Base-by-base conservation (phyloP, 768 basidiomycete species). In the Agrocybe chaxingu region DNA sequence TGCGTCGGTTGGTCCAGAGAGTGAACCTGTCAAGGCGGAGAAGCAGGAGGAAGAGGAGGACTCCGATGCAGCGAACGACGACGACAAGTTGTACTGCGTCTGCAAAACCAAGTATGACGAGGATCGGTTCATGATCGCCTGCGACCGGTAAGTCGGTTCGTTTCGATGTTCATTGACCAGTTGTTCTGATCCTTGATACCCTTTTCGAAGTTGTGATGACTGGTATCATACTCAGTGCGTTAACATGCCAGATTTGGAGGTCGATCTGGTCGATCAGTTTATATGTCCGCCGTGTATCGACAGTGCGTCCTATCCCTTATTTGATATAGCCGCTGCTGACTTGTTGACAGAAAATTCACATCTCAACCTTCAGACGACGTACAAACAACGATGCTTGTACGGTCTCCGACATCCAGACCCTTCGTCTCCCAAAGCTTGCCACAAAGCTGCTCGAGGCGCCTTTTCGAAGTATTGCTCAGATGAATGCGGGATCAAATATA, bases 221-320 rank as follows among this genome's bases (percentile, higher is more conserved):
- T 97, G 93, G 93, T 96, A 92, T 65, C 93, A 97, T 63, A 87
- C 89, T 0, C 77, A 82, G 42, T 97, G 93, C 58, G 84, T 95
- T 24, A 71, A 80, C 37, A 87, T 95, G 78, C 80, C 82, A 19
- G 92, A 95, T 53, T 72, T 82, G 6, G 83, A 87, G 57, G 81
- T 92, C 33, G 90, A 94, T 57, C 81, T 97, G 11, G 88, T 97
- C 32, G 94, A 96, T 70, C 87, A 89, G 65, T 96, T 96, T 67
- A 82, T 92, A 46, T 97, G 93, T 66, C 92, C 92, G 1, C 72
- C 75, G 3, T 96, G 93, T 63, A 71, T 85, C 16, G 73, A 78
- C 49, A 82, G 93, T 95, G 56, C 34, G 90, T 77, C 18, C 29
- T 13, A 8, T 18, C 43, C 48, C 39, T 40, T 37, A 35, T 47